Conservation (phyloP, 1,139 yeast species). For the Pneumocystis canis region DNA sequence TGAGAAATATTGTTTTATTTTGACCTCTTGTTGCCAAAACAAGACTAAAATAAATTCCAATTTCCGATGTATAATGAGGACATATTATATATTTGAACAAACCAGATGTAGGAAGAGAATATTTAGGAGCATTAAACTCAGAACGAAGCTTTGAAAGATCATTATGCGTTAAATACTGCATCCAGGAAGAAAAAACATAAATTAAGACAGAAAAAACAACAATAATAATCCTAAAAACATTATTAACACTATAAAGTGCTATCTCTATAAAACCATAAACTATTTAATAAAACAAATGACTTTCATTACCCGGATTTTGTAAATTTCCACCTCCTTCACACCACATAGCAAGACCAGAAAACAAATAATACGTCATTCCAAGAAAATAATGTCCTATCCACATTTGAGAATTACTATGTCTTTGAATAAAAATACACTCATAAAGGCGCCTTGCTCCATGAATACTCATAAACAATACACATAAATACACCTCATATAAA, state of each 20-base stretch:
- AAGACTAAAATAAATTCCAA: slow-evolving; percentile 41
- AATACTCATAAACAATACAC: slow-evolving; percentile 27
- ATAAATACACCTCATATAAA: slow-evolving; percentile 12
- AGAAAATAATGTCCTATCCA: slow-evolving; percentile 62
- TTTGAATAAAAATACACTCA: slow-evolving; percentile 45
- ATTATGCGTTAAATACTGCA: slow-evolving; percentile 46
- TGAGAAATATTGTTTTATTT: slow-evolving; percentile 5
- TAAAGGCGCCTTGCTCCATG: slow-evolving; percentile 53
- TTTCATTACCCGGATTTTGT: neutral
- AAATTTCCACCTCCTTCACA: slow-evolving; percentile 8
- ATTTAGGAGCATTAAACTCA: slow-evolving; percentile 31
- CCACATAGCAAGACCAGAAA: slow-evolving; percentile 23
- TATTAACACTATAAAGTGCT: neutral
- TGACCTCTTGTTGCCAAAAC: slow-evolving; percentile 7
- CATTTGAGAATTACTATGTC: slow-evolving; percentile 41
- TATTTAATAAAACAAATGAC: neutral
- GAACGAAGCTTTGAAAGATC: slow-evolving; percentile 38
- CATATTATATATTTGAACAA: slow-evolving; percentile 43
- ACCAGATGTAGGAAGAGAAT: slow-evolving; percentile 44
- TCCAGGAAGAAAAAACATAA: slow-evolving; percentile 35
- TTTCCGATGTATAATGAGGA: slow-evolving; percentile 74
- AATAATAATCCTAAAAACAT: neutral
- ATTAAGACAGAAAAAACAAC: slow-evolving; percentile 17
- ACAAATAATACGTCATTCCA: slow-evolving; percentile 54
- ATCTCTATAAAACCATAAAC: neutral